Percentiles rank a stretch among this genome's conserved stretches.
Conservation (phyloP, 176 grass and related monocot species). For the Oryza meridionalis region DNA sequence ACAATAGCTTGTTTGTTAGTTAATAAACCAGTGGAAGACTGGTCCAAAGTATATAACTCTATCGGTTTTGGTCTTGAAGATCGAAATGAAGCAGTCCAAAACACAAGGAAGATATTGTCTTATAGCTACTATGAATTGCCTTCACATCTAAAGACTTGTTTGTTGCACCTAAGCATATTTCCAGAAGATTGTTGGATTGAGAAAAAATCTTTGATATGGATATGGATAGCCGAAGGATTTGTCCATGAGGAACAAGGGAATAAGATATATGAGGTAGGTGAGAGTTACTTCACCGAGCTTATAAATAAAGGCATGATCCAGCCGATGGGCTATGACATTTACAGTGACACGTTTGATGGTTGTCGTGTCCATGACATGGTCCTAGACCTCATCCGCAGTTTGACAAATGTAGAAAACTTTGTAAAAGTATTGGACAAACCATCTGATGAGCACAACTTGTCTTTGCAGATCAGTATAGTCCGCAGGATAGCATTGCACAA, state of each 20-base stretch:
- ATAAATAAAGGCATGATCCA: constrained; percentile 35
- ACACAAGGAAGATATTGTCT: constrained; percentile 18
- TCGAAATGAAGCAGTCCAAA: background rate
- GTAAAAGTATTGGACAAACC: background rate
- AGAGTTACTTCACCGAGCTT: background rate
- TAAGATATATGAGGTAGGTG: background rate
- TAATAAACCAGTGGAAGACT: background rate
- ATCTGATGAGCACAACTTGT: no score
- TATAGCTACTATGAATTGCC: constrained; percentile 17
- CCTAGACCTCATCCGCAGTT: background rate
- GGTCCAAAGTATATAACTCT: background rate
- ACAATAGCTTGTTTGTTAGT: constrained; percentile 4
- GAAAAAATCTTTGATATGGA: background rate
- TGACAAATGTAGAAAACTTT: constrained; percentile 27
- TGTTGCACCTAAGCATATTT: background rate
- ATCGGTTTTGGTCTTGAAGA: background rate
- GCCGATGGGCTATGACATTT: background rate
- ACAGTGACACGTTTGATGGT: background rate
- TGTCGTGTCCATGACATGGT: constrained; percentile 21
- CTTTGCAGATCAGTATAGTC: background rate
- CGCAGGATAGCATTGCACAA: background rate
- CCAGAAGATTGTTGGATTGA: background rate
- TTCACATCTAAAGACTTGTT: background rate
- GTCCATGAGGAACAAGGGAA: background rate
- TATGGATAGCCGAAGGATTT: constrained; percentile 31